A percentile compares a stretch with the other conserved stretches of the same genome.
Evolutionary conservation across 768 basidiomycete species (phyloP).

Genomic region (Lactifluus hygrophoroides): DNA sequence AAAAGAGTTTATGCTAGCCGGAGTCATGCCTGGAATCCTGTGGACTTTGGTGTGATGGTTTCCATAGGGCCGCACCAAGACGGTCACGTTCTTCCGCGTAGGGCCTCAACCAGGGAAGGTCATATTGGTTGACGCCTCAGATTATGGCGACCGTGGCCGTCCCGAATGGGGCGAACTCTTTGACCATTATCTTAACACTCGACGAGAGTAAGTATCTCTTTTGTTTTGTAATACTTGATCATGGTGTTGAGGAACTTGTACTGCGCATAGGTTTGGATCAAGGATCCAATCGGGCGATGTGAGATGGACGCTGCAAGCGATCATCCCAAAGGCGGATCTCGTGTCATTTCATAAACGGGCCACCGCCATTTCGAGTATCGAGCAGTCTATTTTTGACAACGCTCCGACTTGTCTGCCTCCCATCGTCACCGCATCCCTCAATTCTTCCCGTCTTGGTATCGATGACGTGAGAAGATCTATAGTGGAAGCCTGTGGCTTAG

Average conservation of each 20-base stretch:
- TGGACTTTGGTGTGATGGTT: too few species aligned
- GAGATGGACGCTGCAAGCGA: constrained; percentile 54
- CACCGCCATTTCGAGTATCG: constrained; percentile 35
- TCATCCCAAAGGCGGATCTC: constrained; percentile 62
- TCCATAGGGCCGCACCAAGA: constrained; percentile 65
- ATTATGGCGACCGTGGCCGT: constrained; percentile 68
- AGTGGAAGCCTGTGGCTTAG: constrained; percentile 45
- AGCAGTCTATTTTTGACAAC: constrained; percentile 41
- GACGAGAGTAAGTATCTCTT: constrained; percentile 47
- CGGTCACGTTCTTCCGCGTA: constrained; percentile 67
- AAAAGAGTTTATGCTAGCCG: too few species aligned
- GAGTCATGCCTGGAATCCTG: too few species aligned
- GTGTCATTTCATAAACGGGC: constrained; percentile 30
- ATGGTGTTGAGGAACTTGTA: too few species aligned
- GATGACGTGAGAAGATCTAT: constrained; percentile 51
- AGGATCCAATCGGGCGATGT: constrained; percentile 30
- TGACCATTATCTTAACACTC: constrained; percentile 50
- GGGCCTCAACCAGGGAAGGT: constrained; percentile 47
- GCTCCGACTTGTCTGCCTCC: constrained; percentile 59
- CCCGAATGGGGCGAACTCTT: constrained; percentile 70
- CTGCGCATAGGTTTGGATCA: constrained; percentile 40
- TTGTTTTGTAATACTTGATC: not conserved
- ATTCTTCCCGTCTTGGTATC: constrained; percentile 47
- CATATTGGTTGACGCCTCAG: constrained; percentile 71
- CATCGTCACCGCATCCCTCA: constrained; percentile 44